A percentile compares a stretch with the other conserved stretches of the same genome.
Evolutionary conservation across 257 asterid genomes (phyloP).

Genomic region (Solanum ossicruentum): DNA sequence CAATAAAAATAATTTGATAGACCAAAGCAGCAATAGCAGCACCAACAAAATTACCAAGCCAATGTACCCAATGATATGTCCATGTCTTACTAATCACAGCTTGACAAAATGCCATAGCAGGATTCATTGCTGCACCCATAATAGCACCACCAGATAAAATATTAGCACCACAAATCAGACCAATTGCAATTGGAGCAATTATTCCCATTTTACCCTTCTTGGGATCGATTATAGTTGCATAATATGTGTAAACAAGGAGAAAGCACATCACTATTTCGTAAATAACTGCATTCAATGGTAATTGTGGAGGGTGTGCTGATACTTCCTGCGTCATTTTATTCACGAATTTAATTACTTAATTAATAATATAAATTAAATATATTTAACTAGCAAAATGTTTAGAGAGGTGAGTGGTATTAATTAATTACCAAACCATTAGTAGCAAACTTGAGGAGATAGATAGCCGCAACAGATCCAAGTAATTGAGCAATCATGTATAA

Average conservation of each 20-base stretch:
- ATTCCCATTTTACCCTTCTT: no score
- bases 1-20: slow-evolving; percentile 40
- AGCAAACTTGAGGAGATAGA: slow-evolving; percentile 35
- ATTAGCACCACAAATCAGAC: no score
- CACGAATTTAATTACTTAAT: not conserved
- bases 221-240: no score
- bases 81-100: no score
- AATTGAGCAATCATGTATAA: slow-evolving; percentile 33
- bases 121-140: no score
- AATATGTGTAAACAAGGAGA: slow-evolving; percentile 20
- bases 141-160: no score
- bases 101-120: no score
- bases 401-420: not conserved
- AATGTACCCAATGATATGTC: no score
- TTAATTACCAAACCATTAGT: slow-evolving; percentile 15
- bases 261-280: slow-evolving; percentile 70
- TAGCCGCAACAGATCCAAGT: slow-evolving; percentile 60
- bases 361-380: no score
- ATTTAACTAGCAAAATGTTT: not conserved
- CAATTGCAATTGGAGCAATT: no score
- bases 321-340: slow-evolving; percentile 30
- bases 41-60: no score
- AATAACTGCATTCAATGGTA: slow-evolving; percentile 34
- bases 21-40: slow-evolving; percentile 19
- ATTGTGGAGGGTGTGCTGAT: slow-evolving; percentile 36